phyloP scores from a whole-genome alignment of 1,284 basidiomycete species.

The Hemileia vastatrix region DNA sequence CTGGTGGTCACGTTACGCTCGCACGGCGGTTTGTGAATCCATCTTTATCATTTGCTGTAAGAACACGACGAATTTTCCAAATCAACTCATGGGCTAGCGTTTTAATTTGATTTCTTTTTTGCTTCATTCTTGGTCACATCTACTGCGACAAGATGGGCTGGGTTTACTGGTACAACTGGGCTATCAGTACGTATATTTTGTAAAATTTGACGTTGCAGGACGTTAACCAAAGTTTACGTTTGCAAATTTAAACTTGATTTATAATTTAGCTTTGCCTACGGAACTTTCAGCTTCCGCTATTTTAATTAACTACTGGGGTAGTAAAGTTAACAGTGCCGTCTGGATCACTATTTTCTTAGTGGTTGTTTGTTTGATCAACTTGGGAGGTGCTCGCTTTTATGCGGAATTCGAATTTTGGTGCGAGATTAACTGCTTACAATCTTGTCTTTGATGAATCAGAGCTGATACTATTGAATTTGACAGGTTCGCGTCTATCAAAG shows the following conservation, averaged over 20 bases:
- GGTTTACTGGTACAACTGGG: neutral
- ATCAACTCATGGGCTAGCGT: no score
- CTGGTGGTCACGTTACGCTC: slow-evolving; percentile 18
- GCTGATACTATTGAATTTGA: neutral
- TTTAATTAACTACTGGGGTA: slow-evolving; percentile 63
- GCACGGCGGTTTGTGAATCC: slow-evolving; percentile 18
- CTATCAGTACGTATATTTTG: neutral
- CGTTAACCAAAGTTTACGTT: neutral
- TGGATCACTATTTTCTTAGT: slow-evolving; percentile 68
- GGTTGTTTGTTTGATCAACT: slow-evolving; percentile 64
- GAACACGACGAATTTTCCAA: no score
- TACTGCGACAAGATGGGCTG: no score
- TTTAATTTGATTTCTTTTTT: no score
- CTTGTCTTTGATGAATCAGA: neutral
- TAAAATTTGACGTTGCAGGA: neutral
- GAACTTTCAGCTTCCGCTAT: slow-evolving; percentile 67
- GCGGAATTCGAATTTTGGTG: slow-evolving; percentile 22
- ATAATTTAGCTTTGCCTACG: slow-evolving; percentile 54
- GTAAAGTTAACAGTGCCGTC: slow-evolving; percentile 55
- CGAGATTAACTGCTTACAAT: neutral
- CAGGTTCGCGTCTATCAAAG: slow-evolving; percentile 21
- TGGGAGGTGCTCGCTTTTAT: slow-evolving; percentile 53
- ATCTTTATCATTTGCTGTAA: slow-evolving; percentile 27
- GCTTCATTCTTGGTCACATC: neutral
- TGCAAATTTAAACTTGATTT: neutral